phyloP scores from a whole-genome alignment of 768 basidiomycete species.

The Lactifluus volemus region DNA sequence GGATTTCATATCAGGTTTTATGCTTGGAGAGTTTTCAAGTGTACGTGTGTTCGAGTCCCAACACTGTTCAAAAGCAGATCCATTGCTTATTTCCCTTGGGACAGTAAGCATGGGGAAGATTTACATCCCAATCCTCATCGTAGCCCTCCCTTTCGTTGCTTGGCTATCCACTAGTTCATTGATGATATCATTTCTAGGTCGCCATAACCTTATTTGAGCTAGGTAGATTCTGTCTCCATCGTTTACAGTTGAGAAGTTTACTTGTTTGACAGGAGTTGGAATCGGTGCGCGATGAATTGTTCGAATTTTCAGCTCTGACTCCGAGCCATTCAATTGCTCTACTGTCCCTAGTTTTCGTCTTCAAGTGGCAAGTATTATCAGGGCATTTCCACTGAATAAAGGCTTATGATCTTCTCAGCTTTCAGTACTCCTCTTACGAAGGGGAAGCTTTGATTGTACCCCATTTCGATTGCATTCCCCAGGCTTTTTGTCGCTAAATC shows the following conservation, averaged over 20 bases:
- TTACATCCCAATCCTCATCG: not conserved
- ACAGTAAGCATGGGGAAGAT: conserved; percentile 1
- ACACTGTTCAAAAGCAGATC: not conserved
- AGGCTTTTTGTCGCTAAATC: not conserved
- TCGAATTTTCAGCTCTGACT: not conserved
- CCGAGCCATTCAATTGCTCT: not conserved
- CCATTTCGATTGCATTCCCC: not conserved
- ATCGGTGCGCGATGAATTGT: not conserved
- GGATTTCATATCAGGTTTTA: not conserved
- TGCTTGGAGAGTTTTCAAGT: not conserved
- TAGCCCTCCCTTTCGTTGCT: not conserved
- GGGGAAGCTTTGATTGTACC: not conserved
- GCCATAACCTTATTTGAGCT: not conserved
- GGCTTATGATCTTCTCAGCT: not conserved
- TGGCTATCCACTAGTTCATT: not conserved
- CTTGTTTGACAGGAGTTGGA: not conserved
- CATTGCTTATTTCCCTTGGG: not conserved
- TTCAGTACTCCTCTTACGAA: not conserved
- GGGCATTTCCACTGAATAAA: too few species aligned
- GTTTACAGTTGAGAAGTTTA: not conserved
- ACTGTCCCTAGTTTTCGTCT: not conserved
- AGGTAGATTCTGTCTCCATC: not conserved
- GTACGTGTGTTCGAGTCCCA: not conserved
- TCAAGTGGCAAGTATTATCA: not conserved
- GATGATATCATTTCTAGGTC: not conserved